Evolutionary conservation across 2,329 filamentous ascomycete genomes (phyloP).

Genomic region (Exutisphaerella laricina): DNA sequence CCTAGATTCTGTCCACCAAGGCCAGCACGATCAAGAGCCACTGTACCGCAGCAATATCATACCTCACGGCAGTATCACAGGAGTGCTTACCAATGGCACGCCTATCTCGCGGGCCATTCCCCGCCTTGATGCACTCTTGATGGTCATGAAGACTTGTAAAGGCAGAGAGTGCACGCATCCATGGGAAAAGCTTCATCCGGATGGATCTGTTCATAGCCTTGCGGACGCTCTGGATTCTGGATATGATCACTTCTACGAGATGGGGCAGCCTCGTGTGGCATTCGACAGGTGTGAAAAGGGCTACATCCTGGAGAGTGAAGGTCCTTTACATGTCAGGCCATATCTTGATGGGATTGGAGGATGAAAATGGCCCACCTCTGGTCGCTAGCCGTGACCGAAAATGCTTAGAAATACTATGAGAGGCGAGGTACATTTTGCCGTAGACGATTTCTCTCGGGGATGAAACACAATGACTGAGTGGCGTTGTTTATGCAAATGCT

Average conservation of each 20-base stretch:
- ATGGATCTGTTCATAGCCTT: constrained; percentile 8
- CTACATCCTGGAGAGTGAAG: constrained; percentile 20
- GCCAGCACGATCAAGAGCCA: background rate
- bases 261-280: constrained; percentile 11
- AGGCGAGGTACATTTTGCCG: too few species aligned
- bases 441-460: too few species aligned
- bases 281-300: constrained; percentile 23
- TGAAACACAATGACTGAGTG: too few species aligned
- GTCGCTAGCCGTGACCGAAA: too few species aligned
- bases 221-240: constrained; percentile 8
- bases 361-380: constrained; percentile 3
- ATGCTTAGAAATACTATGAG: too few species aligned
- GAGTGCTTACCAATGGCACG: background rate
- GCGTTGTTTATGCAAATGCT: too few species aligned
- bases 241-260: constrained; percentile 17
- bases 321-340: constrained; percentile 8
- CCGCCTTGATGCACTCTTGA: constrained; percentile 18
- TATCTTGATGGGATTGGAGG: constrained; percentile 13
- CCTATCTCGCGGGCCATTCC: constrained; percentile 6
- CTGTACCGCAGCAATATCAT: constrained; percentile 3
- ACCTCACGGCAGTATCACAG: background rate
- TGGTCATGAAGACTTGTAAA: constrained; percentile 21
- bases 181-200: constrained; percentile 16
- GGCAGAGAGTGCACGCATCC: constrained; percentile 14
- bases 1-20: too few species aligned